Percentiles rank a stretch among this genome's conserved stretches.
phyloP scores from a whole-genome alignment of 2,329 filamentous ascomycete species.

The Leptographium radiaticola region DNA sequence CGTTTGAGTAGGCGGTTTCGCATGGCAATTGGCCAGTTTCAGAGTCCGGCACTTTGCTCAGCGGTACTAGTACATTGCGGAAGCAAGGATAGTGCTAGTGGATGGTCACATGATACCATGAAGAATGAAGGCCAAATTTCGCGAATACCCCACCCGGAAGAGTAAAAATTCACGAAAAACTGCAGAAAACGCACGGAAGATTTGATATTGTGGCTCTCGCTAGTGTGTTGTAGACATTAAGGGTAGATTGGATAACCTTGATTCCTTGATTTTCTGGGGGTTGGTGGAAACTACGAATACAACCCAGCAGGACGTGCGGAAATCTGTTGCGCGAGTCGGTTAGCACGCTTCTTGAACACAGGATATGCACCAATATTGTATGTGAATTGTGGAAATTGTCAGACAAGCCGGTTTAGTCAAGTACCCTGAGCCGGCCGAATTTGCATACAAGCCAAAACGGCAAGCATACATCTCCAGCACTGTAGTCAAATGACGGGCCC shows the following conservation, averaged over 20 bases:
- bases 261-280: too few relatives aligned
- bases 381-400: conserved; percentile 8
- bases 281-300: not conserved
- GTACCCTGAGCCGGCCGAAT: conserved; percentile 20
- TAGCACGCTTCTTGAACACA: not conserved
- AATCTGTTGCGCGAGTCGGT: not conserved
- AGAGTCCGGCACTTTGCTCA: not conserved
- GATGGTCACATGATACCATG: not conserved
- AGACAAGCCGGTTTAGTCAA: conserved; percentile 27
- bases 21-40: not conserved
- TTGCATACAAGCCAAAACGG: conserved; percentile 39
- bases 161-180: not conserved
- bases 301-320: not conserved
- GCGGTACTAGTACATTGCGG: not conserved
- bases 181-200: not conserved
- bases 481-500: conserved; percentile 46
- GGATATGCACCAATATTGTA: not conserved
- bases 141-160: not conserved
- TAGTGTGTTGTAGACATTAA: not conserved
- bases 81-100: not conserved
- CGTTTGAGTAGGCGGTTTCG: not conserved
- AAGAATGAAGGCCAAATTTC: not conserved
- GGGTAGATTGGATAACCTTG: not conserved
- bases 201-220: not conserved
- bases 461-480: conserved; percentile 34